Evolutionary conservation across 805 yeast genomes (phyloP).

Genomic region (Teunomyces aglyptinius): DNA sequence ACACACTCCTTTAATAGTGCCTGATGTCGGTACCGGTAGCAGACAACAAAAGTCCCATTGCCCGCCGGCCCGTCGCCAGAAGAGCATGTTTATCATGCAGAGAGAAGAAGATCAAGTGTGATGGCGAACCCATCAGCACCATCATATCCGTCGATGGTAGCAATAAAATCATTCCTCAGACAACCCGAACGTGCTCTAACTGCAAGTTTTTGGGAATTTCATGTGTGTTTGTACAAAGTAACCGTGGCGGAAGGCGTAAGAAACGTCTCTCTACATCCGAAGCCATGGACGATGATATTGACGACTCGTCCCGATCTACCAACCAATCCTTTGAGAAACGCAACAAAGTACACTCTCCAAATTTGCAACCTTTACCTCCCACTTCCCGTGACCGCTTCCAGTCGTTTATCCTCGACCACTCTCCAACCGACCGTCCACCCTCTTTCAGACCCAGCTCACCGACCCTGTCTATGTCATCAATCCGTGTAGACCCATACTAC

Average conservation of each 20-base stretch:
- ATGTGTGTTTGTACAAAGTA: slow-evolving; percentile 57
- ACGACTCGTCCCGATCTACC: neutral
- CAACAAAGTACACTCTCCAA: neutral
- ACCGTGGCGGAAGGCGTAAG: slow-evolving; percentile 56
- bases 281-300: neutral
- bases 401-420: slow-evolving; percentile 1
- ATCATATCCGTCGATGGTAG: slow-evolving; percentile 16
- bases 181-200: slow-evolving; percentile 42
- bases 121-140: slow-evolving; percentile 46
- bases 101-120: slow-evolving; percentile 64
- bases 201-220: slow-evolving; percentile 44
- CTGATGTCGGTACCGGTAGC: neutral
- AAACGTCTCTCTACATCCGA: slow-evolving; percentile 13
- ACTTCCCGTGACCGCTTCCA: slow-evolving; percentile 1
- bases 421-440: neutral
- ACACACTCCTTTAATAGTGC: neutral
- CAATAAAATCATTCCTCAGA: slow-evolving; percentile 9
- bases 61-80: slow-evolving; percentile 11
- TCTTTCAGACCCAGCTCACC: neutral
- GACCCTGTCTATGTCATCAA: neutral
- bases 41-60: slow-evolving; percentile 4
- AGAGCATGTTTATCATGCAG: slow-evolving; percentile 65
- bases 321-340: neutral
- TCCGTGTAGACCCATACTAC: neutral
- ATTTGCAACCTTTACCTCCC: neutral